Conservation (phyloP, 768 basidiomycete genomes). For the Pholiota molesta region DNA sequence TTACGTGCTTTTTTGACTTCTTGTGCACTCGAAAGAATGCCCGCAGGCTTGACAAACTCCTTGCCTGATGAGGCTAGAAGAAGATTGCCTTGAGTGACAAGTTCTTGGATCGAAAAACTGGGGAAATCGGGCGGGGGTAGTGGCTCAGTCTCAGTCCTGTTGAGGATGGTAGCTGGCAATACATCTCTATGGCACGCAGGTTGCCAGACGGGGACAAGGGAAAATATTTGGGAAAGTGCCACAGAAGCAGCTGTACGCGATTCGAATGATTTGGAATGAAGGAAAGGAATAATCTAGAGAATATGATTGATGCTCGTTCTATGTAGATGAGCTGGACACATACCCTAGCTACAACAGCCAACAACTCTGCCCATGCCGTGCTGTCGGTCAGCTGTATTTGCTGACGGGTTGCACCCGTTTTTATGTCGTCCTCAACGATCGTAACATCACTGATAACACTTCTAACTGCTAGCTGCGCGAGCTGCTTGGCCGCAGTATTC, state of each 20-base stretch:
- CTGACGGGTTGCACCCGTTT: slow-evolving; percentile 51
- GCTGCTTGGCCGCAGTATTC: slow-evolving; percentile 94
- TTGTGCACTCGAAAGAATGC: slow-evolving; percentile 69
- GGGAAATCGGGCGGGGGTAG: slow-evolving; percentile 61
- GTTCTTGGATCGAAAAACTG: slow-evolving; percentile 73
- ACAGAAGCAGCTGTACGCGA: slow-evolving; percentile 88
- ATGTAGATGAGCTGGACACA: slow-evolving; percentile 21
- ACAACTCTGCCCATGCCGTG: slow-evolving; percentile 86
- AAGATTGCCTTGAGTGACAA: slow-evolving; percentile 75
- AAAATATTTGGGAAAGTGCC: slow-evolving; percentile 86
- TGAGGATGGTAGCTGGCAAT: slow-evolving; percentile 25
- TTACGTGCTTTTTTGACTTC: slow-evolving; percentile 88
- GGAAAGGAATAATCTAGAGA: slow-evolving; percentile 81
- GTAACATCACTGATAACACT: slow-evolving; percentile 82
- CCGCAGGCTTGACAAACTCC: slow-evolving; percentile 79
- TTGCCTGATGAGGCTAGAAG: slow-evolving; percentile 93
- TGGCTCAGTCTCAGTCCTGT: slow-evolving; percentile 25
- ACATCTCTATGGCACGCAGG: slow-evolving; percentile 42
- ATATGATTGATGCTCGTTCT: not conserved
- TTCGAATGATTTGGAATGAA: slow-evolving; percentile 92
- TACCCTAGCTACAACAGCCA: slow-evolving; percentile 90
- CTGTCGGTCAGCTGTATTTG: slow-evolving; percentile 64
- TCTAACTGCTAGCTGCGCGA: slow-evolving; percentile 89
- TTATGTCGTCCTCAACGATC: slow-evolving; percentile 75
- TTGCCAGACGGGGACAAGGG: slow-evolving; percentile 80